phyloP scores from a whole-genome alignment of 1,284 basidiomycete species.

The Meira nashicola region DNA sequence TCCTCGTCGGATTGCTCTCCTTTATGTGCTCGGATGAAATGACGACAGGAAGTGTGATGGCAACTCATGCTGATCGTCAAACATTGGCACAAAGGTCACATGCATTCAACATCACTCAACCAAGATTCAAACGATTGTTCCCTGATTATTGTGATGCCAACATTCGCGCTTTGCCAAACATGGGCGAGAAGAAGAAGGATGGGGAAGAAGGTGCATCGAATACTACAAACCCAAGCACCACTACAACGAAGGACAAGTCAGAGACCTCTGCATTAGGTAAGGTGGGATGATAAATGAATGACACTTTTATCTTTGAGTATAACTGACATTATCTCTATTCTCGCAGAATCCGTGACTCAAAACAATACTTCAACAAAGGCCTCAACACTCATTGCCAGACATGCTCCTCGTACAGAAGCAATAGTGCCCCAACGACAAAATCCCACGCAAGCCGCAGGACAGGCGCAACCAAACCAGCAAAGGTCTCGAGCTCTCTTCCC shows the following conservation, averaged over 20 bases:
- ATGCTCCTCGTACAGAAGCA: no score
- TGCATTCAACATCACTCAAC: slow-evolving; percentile 72
- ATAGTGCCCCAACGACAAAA: no score
- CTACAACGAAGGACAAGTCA: no score
- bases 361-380: no score
- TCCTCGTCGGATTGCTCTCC: slow-evolving; percentile 85
- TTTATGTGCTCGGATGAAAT: slow-evolving; percentile 97
- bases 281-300: no score
- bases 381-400: no score
- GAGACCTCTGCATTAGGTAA: no score
- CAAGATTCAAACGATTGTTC: slow-evolving; percentile 61
- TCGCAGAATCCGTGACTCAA: no score
- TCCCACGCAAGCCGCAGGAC: background rate
- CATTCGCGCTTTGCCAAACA: slow-evolving; percentile 45
- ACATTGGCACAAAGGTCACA: slow-evolving; percentile 74
- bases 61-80: slow-evolving; percentile 73
- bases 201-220: background rate
- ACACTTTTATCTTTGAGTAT: no score
- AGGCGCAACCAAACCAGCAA: background rate
- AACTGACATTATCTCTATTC: no score
- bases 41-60: slow-evolving; percentile 84
- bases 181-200: slow-evolving; percentile 27
- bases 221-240: background rate
- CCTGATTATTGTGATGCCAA: slow-evolving; percentile 34
- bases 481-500: slow-evolving; percentile 8